Conservation (phyloP, 495 filamentous ascomycete species). For the Aspergillus conjunctus region DNA sequence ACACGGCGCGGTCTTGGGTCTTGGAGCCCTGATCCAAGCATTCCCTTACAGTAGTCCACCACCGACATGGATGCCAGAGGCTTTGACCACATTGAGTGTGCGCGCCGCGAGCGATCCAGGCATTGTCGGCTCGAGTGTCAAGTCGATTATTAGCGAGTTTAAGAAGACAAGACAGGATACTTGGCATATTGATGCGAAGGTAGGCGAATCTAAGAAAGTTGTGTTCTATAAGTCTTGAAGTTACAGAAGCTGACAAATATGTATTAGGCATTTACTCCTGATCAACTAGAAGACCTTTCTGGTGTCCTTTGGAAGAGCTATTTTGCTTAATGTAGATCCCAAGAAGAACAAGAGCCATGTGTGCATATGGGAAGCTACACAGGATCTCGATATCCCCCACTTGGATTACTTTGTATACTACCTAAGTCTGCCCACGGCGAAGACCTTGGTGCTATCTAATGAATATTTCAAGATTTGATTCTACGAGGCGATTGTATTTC, state of each 20-base stretch:
- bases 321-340: constrained; percentile 67
- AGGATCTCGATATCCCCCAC: neutral
- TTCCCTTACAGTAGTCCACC: constrained; percentile 96
- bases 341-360: neutral
- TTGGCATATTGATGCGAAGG: constrained; percentile 97
- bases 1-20: constrained; percentile 89
- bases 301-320: constrained; percentile 99
- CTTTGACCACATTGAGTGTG: constrained; percentile 81
- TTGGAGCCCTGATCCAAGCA: constrained; percentile 91
- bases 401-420: constrained; percentile 6
- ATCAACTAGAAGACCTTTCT: constrained; percentile 93
- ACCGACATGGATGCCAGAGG: constrained; percentile 90
- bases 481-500: too few relatives aligned
- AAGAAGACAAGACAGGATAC: constrained; percentile 99
- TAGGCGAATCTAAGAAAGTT: constrained; percentile 36
- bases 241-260: constrained; percentile 32
- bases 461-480: too few relatives aligned
- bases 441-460: too few relatives aligned
- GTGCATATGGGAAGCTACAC: neutral
- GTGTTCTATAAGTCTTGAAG: neutral
- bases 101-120: constrained; percentile 86
- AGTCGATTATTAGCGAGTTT: constrained; percentile 92
- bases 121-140: constrained; percentile 96
- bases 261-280: constrained; percentile 78
- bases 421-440: neutral